phyloP scores from a whole-genome alignment of 1,284 basidiomycete genomes.

The Malassezia sp. region DNA sequence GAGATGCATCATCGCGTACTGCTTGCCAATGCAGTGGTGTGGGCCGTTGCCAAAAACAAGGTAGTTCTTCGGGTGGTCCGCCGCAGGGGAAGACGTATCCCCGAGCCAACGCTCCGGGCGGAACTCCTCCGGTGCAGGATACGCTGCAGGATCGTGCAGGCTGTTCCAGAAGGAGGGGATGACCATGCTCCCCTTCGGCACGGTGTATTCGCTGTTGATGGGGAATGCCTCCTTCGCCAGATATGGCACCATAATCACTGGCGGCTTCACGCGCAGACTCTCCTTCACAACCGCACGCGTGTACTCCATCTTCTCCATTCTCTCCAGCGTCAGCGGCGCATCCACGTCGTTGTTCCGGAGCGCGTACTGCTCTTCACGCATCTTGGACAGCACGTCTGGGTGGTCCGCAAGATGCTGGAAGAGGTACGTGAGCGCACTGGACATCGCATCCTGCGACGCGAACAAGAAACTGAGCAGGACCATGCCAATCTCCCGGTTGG shows the following conservation, averaged over 20 bases:
- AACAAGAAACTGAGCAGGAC: slow-evolving; percentile 88
- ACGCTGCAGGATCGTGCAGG: slow-evolving; percentile 76
- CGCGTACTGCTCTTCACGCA: slow-evolving; percentile 78
- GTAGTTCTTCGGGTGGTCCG: slow-evolving; percentile 82
- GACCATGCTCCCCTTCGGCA: slow-evolving; percentile 81
- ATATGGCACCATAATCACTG: slow-evolving; percentile 75
- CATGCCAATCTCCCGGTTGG: slow-evolving; percentile 89
- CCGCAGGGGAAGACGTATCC: slow-evolving; percentile 60
- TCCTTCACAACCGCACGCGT: slow-evolving; percentile 84
- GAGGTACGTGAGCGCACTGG: slow-evolving; percentile 63
- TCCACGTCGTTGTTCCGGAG: slow-evolving; percentile 70
- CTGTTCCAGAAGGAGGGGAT: slow-evolving; percentile 90
- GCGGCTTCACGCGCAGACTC: slow-evolving; percentile 75
- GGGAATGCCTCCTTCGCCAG: slow-evolving; percentile 77
- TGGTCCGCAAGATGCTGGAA: slow-evolving; percentile 93
- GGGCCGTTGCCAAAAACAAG: slow-evolving; percentile 90
- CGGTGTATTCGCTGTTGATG: slow-evolving; percentile 77
- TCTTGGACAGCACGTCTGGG: slow-evolving; percentile 75
- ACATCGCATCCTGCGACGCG: slow-evolving; percentile 97
- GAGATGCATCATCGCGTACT: slow-evolving; percentile 89
- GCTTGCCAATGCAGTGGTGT: slow-evolving; percentile 68
- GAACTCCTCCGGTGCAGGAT: slow-evolving; percentile 74
- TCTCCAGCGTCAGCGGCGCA: slow-evolving; percentile 71
- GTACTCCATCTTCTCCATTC: slow-evolving; percentile 85
- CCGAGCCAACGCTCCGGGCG: slow-evolving; percentile 87